These are phyloP conservation scores for Vigna radiata DNA, from an alignment of 306 rosid genomes.

Conservation along the genomic window DNA sequence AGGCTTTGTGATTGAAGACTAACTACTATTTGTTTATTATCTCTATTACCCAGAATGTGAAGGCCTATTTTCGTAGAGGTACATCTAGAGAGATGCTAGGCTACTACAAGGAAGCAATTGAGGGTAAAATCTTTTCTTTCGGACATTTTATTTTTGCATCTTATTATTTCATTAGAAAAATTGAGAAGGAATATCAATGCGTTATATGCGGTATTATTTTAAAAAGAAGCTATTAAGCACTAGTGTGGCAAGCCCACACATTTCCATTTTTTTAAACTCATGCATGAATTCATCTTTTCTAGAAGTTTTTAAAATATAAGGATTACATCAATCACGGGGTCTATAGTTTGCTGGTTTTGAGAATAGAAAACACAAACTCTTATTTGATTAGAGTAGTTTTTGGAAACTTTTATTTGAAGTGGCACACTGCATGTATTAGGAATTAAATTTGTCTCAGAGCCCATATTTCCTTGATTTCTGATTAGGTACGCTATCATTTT, in stretches of 20 bases:
- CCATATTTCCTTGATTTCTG: conserved; percentile 17
- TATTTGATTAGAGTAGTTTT: neutral
- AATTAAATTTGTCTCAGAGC: neutral
- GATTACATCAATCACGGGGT: neutral
- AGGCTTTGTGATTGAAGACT: conserved; percentile 8
- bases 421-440: neutral
- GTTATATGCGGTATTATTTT: neutral
- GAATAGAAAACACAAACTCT: neutral
- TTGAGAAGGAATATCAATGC: neutral
- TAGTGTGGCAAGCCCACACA: neutral
- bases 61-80: conserved; percentile 93
- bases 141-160: conserved; percentile 7
- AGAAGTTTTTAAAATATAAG: neutral
- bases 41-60: conserved; percentile 74
- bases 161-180: conserved; percentile 28
- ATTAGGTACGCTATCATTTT: conserved; percentile 15
- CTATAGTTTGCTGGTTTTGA: neutral
- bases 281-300: neutral
- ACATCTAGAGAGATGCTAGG: conserved; percentile 95
- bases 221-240: neutral
- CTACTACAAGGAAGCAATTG: conserved; percentile 88
- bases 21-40: neutral
- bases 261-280: neutral
- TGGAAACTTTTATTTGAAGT: neutral
- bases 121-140: conserved; percentile 64